Conservation (phyloP, 202 grass and related monocot genomes). For the Saccharum hybrid region DNA sequence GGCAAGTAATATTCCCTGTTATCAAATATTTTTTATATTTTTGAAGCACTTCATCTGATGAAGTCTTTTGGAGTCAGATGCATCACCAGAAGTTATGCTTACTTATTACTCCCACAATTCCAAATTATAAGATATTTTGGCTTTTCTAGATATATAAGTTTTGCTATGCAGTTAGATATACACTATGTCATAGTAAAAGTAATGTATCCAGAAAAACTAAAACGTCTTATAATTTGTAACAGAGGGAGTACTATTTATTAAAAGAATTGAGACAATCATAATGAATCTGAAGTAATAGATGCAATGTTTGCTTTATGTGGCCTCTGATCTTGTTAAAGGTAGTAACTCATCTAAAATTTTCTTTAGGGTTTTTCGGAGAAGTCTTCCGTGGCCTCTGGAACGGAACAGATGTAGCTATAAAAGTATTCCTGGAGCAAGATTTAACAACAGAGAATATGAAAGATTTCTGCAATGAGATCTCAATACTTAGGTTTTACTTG, state of each 20-base stretch:
- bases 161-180: no score
- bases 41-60: constrained; percentile 22
- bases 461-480: constrained; percentile 99
- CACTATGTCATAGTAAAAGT: no score
- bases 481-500: constrained; percentile 80
- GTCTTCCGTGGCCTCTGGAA: constrained; percentile 97
- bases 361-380: constrained; percentile 96
- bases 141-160: no score
- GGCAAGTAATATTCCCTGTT: constrained; percentile 59
- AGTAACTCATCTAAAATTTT: constrained; percentile 36
- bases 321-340: constrained; percentile 16
- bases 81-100: constrained; percentile 4
- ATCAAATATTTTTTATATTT: constrained; percentile 34
- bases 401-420: constrained; percentile 98
- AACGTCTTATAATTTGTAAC: not conserved
- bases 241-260: not conserved
- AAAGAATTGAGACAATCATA: constrained; percentile 23
- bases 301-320: constrained; percentile 3
- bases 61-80: not conserved
- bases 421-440: constrained; percentile 99
- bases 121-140: not conserved
- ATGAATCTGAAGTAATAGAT: constrained; percentile 30
- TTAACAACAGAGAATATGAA: constrained; percentile 96
- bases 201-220: no score
- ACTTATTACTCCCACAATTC: not conserved